Percentiles rank a stretch among this genome's conserved stretches.
phyloP scores from a whole-genome alignment of 1,284 basidiomycete genomes.

The Fomitopsis pinicola region DNA sequence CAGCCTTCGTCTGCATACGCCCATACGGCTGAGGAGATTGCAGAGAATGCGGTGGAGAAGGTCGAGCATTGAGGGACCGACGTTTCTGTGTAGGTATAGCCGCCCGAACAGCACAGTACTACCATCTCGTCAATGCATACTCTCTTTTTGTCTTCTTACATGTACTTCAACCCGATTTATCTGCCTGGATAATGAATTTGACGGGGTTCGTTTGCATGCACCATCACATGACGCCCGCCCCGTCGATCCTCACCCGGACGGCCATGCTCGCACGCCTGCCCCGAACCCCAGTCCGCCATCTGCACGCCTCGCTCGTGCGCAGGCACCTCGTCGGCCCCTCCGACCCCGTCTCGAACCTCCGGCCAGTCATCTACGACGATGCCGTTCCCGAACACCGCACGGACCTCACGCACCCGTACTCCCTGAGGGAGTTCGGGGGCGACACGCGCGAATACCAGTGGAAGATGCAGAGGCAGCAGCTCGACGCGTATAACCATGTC shows the following conservation, averaged over 20 bases:
- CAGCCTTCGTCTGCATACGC: slow-evolving; percentile 23
- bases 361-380: slow-evolving; percentile 71
- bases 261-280: slow-evolving; percentile 14
- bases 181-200: neutral
- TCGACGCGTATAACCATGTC: slow-evolving; percentile 67
- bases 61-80: neutral
- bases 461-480: slow-evolving; percentile 60
- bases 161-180: neutral
- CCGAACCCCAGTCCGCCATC: slow-evolving; percentile 21
- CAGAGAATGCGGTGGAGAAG: slow-evolving; percentile 14
- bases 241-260: slow-evolving; percentile 8
- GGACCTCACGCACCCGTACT: slow-evolving; percentile 58
- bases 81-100: neutral
- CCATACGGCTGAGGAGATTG: slow-evolving; percentile 16
- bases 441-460: slow-evolving; percentile 57
- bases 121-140: neutral
- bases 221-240: slow-evolving; percentile 1
- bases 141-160: neutral
- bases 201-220: neutral
- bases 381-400: slow-evolving; percentile 27
- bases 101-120: no score
- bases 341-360: slow-evolving; percentile 71
- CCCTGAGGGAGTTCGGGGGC: slow-evolving; percentile 59
- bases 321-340: slow-evolving; percentile 63
- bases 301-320: slow-evolving; percentile 37